A percentile compares a stretch with the other conserved stretches of the same genome.
Evolutionary conservation across 495 filamentous ascomycete species (phyloP).

Genomic region (Penicillium longicatenatum): DNA sequence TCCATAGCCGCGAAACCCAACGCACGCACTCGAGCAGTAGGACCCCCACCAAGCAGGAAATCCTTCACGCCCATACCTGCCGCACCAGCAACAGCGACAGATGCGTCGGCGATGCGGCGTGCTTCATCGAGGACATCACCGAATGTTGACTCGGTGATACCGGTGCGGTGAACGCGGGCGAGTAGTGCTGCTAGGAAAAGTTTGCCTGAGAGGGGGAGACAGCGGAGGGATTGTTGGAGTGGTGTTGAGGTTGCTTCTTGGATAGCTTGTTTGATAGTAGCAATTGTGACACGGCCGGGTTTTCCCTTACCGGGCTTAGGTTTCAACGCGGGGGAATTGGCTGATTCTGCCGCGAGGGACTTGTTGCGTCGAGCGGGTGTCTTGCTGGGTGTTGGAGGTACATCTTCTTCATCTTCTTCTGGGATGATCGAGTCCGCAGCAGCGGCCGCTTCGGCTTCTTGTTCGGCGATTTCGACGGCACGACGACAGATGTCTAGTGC

Average conservation of each 20-base stretch:
- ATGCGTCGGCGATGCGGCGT: slow-evolving; percentile 65
- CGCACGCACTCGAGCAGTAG: slow-evolving; percentile 60
- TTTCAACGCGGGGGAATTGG: slow-evolving; percentile 16
- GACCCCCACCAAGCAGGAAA: slow-evolving; percentile 44
- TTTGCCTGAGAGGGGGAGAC: slow-evolving; percentile 78
- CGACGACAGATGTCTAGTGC: slow-evolving; percentile 94
- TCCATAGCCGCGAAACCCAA: slow-evolving; percentile 75
- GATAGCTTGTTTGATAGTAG: slow-evolving; percentile 90
- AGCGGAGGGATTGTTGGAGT: slow-evolving; percentile 81
- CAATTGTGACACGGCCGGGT: slow-evolving; percentile 76
- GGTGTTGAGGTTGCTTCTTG: slow-evolving; percentile 92
- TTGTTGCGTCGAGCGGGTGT: slow-evolving; percentile 39
- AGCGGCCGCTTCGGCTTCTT: slow-evolving; percentile 51
- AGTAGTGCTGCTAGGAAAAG: slow-evolving; percentile 82
- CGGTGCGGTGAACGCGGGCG: slow-evolving; percentile 75
- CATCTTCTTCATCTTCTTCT: slow-evolving; percentile 34
- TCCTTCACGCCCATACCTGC: slow-evolving; percentile 44
- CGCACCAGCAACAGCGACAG: slow-evolving; percentile 48
- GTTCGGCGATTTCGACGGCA: slow-evolving; percentile 93
- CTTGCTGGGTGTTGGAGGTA: slow-evolving; percentile 50
- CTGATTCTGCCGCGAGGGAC: slow-evolving; percentile 18
- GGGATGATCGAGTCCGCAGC: slow-evolving; percentile 22
- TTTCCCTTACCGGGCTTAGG: slow-evolving; percentile 29
- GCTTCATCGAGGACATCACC: slow-evolving; percentile 94
- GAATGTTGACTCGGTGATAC: slow-evolving; percentile 81